Conservation (phyloP, 805 yeast species). For the Clavispora fructus region DNA sequence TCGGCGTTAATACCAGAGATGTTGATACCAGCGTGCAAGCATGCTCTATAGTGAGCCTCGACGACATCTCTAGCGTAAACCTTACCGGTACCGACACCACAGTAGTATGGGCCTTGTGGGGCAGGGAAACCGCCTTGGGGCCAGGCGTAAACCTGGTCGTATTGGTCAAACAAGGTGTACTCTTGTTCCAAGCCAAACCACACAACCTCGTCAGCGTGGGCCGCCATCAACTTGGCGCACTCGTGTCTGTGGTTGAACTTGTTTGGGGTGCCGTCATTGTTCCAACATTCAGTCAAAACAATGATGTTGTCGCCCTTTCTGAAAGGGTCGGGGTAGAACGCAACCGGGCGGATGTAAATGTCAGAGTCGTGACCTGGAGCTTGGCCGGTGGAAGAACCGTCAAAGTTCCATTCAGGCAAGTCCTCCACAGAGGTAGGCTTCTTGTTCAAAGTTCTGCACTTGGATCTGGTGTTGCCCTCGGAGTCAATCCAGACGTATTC, state of each 20-base stretch:
- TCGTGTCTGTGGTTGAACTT: conserved; percentile 97
- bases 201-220: conserved; percentile 75
- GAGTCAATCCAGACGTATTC: conserved; percentile 99
- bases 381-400: conserved; percentile 97
- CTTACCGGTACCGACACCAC: conserved; percentile 99
- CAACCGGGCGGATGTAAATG: conserved; percentile 90
- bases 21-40: conserved; percentile 85
- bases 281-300: conserved; percentile 94
- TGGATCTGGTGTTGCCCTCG: conserved; percentile 84
- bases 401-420: conserved; percentile 98
- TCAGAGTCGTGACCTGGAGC: conserved; percentile 98
- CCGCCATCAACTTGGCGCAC: conserved; percentile 90
- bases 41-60: conserved; percentile 99
- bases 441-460: conserved; percentile 80
- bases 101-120: conserved; percentile 99
- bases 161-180: conserved; percentile 91
- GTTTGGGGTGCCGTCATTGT: conserved; percentile 98
- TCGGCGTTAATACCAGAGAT: conserved; percentile 98
- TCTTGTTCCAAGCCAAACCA: conserved; percentile 99
- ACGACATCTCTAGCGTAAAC: conserved; percentile 97
- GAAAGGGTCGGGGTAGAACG: conserved; percentile 94
- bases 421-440: conserved; percentile 71
- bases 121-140: conserved; percentile 99
- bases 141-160: conserved; percentile 92
- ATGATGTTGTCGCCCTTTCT: conserved; percentile 96